These are phyloP conservation scores for Chlorella sp. DNA, from an alignment of 139 green algal species.

Conservation along the genomic window DNA sequence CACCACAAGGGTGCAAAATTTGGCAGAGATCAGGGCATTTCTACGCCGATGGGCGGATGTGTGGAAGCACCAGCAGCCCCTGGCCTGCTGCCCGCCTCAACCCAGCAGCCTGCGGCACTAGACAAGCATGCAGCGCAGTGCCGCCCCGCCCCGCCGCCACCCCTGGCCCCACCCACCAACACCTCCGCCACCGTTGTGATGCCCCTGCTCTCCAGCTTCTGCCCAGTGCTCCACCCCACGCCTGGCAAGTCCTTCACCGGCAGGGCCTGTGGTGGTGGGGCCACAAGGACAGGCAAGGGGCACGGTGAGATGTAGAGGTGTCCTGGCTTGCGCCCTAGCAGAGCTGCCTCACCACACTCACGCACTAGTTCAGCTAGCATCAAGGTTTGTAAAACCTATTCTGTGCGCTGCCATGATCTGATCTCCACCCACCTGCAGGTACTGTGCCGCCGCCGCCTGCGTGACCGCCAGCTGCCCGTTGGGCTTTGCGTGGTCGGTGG, in stretches of 20 bases:
- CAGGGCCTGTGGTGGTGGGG: slow-evolving; percentile 50
- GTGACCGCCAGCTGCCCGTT: slow-evolving; percentile 53
- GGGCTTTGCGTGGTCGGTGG: slow-evolving; percentile 67
- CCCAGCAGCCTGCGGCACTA: too few relatives aligned
- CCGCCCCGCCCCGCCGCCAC: not conserved
- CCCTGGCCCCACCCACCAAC: not conserved
- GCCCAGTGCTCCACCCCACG: slow-evolving; percentile 75
- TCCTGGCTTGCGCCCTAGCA: too few relatives aligned
- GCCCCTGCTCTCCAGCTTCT: slow-evolving; percentile 69
- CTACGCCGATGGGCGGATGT: too few relatives aligned
- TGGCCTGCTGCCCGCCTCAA: too few relatives aligned
- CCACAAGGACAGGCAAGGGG: not conserved
- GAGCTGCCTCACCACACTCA: too few relatives aligned
- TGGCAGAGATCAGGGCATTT: slow-evolving; percentile 32
- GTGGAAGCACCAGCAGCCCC: too few relatives aligned
- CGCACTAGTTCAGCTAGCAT: too few relatives aligned
- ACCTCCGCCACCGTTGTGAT: slow-evolving; percentile 67
- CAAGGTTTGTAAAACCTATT: too few relatives aligned
- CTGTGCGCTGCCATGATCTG: too few relatives aligned
- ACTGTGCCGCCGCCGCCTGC: not conserved
- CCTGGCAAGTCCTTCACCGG: slow-evolving; percentile 82
- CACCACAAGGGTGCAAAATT: not conserved
- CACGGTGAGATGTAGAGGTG: too few relatives aligned
- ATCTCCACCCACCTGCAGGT: slow-evolving; percentile 11
- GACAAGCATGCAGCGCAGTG: not conserved